Conservation (phyloP, 331 rosid species). For the Dryas integrifolia region DNA sequence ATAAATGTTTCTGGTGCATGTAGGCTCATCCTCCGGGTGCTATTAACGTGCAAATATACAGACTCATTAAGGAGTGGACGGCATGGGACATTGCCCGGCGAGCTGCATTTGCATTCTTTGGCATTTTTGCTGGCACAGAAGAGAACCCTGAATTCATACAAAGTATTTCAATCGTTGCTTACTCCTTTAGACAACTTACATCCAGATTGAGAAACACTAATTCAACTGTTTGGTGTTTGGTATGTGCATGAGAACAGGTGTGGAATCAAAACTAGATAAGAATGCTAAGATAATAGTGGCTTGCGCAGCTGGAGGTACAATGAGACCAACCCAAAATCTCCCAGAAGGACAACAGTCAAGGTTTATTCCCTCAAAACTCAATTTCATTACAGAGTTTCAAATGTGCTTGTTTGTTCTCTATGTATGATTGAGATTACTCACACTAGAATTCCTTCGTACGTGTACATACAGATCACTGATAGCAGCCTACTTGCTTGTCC, state of each 20-base stretch:
- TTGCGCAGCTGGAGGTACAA: conserved; percentile 86
- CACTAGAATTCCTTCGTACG: neutral
- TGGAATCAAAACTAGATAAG: conserved; percentile 68
- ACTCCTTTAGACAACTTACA: conserved; percentile 7
- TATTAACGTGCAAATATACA: conserved; percentile 84
- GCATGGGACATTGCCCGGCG: conserved; percentile 99
- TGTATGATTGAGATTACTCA: conserved; percentile 8
- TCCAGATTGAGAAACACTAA: neutral
- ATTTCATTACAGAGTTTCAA: neutral
- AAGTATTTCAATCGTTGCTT: conserved; percentile 35
- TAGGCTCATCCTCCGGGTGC: conserved; percentile 92
- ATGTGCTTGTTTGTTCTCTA: neutral
- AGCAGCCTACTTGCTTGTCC: conserved; percentile 95
- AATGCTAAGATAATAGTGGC: conserved; percentile 84
- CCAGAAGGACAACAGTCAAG: conserved; percentile 98
- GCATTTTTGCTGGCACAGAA: conserved; percentile 93
- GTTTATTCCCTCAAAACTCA: conserved; percentile 33
- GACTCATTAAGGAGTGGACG: conserved; percentile 98
- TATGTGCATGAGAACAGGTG: conserved; percentile 41
- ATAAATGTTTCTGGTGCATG: conserved; percentile 17
- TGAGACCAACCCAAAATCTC: conserved; percentile 88
- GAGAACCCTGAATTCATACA: conserved; percentile 88
- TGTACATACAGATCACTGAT: conserved; percentile 70
- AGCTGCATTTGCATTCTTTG: conserved; percentile 96
- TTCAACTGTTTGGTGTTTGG: conserved; percentile 9